These are phyloP conservation scores for Rhamnella rubrinervis DNA, from an alignment of 331 rosid species.

Conservation along the genomic window DNA sequence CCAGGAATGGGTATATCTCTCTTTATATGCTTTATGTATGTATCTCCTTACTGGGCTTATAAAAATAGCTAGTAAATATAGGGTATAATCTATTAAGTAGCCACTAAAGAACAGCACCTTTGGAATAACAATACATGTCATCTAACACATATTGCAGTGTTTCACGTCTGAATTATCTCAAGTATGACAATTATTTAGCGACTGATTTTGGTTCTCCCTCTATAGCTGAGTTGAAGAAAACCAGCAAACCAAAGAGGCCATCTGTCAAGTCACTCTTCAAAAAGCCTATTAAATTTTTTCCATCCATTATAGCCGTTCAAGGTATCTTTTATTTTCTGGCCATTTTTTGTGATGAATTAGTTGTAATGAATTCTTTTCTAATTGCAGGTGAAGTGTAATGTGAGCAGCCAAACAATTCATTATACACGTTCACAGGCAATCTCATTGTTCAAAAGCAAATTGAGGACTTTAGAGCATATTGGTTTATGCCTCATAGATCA, in stretches of 20 bases:
- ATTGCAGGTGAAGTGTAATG: no score
- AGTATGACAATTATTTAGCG: neutral
- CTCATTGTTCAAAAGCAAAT: no score
- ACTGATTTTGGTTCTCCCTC: conserved; percentile 27
- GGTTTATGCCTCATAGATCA: no score
- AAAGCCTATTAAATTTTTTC: conserved; percentile 32
- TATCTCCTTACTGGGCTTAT: neutral
- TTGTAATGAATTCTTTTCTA: no score
- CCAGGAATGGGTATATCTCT: conserved; percentile 83
- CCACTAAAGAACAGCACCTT: neutral
- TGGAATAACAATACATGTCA: no score
- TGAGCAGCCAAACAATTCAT: no score
- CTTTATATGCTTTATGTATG: neutral
- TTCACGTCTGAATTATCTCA: neutral
- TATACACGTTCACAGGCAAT: no score
- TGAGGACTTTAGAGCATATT: no score
- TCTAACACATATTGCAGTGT: neutral
- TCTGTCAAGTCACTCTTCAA: conserved; percentile 84
- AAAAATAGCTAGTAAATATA: neutral
- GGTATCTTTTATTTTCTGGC: neutral
- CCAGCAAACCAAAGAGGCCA: conserved; percentile 70
- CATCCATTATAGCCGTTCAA: neutral
- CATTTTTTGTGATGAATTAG: no score
- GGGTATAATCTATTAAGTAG: neutral
- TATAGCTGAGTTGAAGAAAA: conserved; percentile 88